phyloP scores from a whole-genome alignment of 73 alveolate genomes.

The Paramecium bursaria region DNA sequence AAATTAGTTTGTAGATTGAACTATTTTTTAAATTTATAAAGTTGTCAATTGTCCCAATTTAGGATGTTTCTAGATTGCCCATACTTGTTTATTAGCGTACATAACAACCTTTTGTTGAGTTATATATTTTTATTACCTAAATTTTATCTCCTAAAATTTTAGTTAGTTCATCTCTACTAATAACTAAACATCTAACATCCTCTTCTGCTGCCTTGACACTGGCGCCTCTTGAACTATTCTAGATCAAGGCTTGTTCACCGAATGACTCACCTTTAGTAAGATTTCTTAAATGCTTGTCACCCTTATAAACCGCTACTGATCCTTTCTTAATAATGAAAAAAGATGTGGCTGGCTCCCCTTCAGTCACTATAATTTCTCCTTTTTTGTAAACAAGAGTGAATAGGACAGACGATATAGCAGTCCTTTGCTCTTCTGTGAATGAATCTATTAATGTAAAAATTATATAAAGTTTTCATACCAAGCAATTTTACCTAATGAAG shows the following conservation, averaged over 20 bases:
- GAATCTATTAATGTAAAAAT: neutral
- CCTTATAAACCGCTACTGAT: constrained; percentile 52
- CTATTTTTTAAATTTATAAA: constrained; percentile 29
- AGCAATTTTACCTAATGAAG: constrained; percentile 57
- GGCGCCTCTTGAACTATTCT: constrained; percentile 79
- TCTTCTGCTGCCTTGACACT: constrained; percentile 74
- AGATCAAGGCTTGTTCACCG: constrained; percentile 81
- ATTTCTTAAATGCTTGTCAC: constrained; percentile 61
- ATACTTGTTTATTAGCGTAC: constrained; percentile 53
- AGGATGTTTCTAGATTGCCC: constrained; percentile 61
- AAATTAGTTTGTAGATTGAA: constrained; percentile 28
- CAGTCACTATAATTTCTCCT: constrained; percentile 63
- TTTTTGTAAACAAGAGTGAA: constrained; percentile 44
- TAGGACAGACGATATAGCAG: constrained; percentile 33
- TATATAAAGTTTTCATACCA: constrained; percentile 46
- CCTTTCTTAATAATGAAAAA: constrained; percentile 69
- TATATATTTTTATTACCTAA: too few species aligned
- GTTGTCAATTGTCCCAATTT: constrained; percentile 31
- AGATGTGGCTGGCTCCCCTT: constrained; percentile 68
- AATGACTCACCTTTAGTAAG: constrained; percentile 79
- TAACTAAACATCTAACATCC: constrained; percentile 68
- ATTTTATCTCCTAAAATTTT: constrained; percentile 68
- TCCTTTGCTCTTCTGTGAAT: constrained; percentile 44
- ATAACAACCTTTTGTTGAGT: too few species aligned
- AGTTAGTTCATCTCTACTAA: constrained; percentile 63